Base-by-base conservation (phyloP, 192 early-diverging fungal species). In the Thoreauomyces humboldtii region DNA sequence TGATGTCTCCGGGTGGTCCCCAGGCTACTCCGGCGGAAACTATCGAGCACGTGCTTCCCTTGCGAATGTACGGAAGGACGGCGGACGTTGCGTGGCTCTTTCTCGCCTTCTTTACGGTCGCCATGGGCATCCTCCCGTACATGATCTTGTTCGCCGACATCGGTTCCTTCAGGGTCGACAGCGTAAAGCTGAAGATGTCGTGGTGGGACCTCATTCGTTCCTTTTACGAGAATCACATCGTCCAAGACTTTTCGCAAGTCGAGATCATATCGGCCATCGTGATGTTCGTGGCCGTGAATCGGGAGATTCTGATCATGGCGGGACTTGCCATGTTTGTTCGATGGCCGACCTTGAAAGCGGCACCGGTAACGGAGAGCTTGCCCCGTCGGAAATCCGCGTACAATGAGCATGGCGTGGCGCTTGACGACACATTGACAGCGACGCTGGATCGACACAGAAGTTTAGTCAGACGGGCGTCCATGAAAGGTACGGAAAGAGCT, bases 391-490 rank as follows among this genome's bases (percentile, higher is more conserved):
- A 48, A 22, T 19, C 12, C 7, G 47, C 22, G 47, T 48, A 48
- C 47, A 48, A 48, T 48, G 47, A 48, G 7, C 17, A 48, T 22
- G 47, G 47, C 7, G 7, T 24, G 47, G 25, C 12, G 22, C 17
- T 24, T 24, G 47, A 48, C 25, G 47, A 48, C 25, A 48, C 47
- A 17, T 24, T 48, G 47, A 48, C 9, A 7, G 47, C 47, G 47
- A 48, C 47, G 47, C 22, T 48, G 47, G 47, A 48, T 12, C 47
- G 47, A 17, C 47, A 48, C 25, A 12, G 47, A 12, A 48, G 47
- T 48, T 9, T 48, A 24, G 25, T 9, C 7, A 12, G 47, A 22
- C 11, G 11, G 11, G 22, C 47, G 22, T 48, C 47, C n/a, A n/a
- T n/a, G n/a, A n/a, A n/a, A n/a, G n/a, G n/a, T n/a, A n/a, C n/a